Base-by-base conservation (phyloP, 2,329 filamentous ascomycete species). In the Macrophomina tecta region DNA sequence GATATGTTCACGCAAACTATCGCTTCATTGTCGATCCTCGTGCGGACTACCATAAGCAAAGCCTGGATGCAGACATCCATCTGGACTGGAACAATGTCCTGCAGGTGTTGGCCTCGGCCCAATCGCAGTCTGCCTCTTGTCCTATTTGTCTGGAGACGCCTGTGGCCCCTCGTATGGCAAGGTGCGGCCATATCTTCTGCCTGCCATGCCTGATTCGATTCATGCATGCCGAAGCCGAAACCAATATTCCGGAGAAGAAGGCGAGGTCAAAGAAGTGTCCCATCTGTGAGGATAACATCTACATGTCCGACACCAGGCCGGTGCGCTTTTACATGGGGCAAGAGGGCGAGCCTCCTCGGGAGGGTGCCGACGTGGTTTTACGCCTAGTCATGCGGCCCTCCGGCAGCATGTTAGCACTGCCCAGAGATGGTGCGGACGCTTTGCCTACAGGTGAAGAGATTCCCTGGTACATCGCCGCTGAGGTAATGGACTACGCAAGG, bases 151-250 rank as follows among this genome's bases (percentile, higher is more conserved):
- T 99, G 34, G 97, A 91, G 1, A 92, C 91, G 65, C 95, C 95
- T 1, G 92, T 97, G 18, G 95, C 95, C 7, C 94, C 95, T 38
- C 89, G 95, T 66, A 99, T 99, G 94, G 94, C 95, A 49, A 94
- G 90, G 75, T 99, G 95, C 74, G 95, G 95, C 1, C 95, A 99
- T 76, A 97, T 99, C 12, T 98, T 97, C 77, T 99, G 95, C 76
- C 82, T 98, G 40, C 90, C 95, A 5, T 99, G 95, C 76, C 81
- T 98, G 69, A 92, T 98, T 69, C 90, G 95, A 60, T 99, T 96
- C 77, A 97, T 99, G 93, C 92, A 97, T 73, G 91, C 93, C 7
- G 88, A 86, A 30, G 90, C 91, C 66, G 90, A 91, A 40, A 85
- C 84, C 67, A 82, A 86, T 9, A 71, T 82, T 1, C 84, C 85